Evolutionary conservation across 208 protist species (phyloP).

Genomic region (Wallacemonas collosoma): DNA sequence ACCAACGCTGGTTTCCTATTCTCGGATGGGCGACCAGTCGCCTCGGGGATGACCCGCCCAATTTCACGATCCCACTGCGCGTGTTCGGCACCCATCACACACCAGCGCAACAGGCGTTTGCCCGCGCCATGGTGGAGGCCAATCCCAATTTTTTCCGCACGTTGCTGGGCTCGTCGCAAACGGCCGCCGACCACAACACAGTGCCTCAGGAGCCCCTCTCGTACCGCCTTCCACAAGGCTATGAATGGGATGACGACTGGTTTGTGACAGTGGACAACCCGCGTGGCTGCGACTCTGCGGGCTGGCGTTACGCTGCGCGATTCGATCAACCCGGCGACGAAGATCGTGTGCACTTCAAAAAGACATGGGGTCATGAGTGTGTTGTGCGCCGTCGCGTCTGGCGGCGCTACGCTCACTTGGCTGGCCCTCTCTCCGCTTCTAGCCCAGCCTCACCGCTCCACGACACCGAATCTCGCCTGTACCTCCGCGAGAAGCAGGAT

Average conservation of each 20-base stretch:
- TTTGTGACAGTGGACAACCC: slow-evolving; percentile 41
- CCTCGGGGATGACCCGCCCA: slow-evolving; percentile 44
- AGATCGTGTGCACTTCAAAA: slow-evolving; percentile 40
- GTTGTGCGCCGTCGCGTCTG: slow-evolving; percentile 53
- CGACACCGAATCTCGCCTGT: slow-evolving; percentile 23
- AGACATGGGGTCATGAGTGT: slow-evolving; percentile 42
- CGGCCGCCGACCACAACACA: background rate
- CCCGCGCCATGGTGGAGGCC: slow-evolving; percentile 1
- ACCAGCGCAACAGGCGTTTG: slow-evolving; percentile 9
- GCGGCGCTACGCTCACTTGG: slow-evolving; percentile 42
- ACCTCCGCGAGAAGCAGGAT: slow-evolving; percentile 40
- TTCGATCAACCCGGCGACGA: slow-evolving; percentile 22
- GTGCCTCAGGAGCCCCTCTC: slow-evolving; percentile 24
- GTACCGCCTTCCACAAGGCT: slow-evolving; percentile 33
- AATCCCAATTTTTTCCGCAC: slow-evolving; percentile 11
- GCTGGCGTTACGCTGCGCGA: slow-evolving; percentile 55
- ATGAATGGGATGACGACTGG: slow-evolving; percentile 59
- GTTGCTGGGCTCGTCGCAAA: background rate
- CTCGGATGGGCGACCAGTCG: slow-evolving; percentile 60
- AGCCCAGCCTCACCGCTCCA: slow-evolving; percentile 12
- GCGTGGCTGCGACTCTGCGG: slow-evolving; percentile 37
- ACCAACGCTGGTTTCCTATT: slow-evolving; percentile 72
- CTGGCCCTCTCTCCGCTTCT: slow-evolving; percentile 6
- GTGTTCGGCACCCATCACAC: slow-evolving; percentile 13
- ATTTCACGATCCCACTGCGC: slow-evolving; percentile 36